Percentiles rank a stretch among this genome's conserved stretches.
phyloP scores from a whole-genome alignment of 805 yeast genomes.

The Starmerella cellae region DNA sequence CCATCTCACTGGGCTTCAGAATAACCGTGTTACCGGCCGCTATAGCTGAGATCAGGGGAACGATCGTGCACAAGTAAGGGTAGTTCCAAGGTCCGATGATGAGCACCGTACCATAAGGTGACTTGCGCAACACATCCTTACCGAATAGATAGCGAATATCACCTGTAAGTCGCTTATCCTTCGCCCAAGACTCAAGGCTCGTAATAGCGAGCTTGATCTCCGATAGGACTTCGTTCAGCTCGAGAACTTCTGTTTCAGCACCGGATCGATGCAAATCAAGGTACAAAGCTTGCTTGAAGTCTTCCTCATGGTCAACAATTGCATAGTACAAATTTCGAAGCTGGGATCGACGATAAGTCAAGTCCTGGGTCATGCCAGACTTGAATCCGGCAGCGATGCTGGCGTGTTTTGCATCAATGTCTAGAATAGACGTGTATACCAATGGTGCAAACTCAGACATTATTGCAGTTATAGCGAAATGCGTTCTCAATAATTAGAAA shows the following conservation, averaged over 20 bases:
- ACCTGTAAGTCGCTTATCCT: constrained; percentile 31
- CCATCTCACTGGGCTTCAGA: constrained; percentile 60
- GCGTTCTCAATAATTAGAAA: too few relatives aligned
- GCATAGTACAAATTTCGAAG: constrained; percentile 56
- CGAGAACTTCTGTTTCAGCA: constrained; percentile 50
- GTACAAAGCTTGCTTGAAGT: constrained; percentile 42
- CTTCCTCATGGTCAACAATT: constrained; percentile 44
- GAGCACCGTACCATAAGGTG: constrained; percentile 50
- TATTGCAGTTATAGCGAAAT: too few relatives aligned
- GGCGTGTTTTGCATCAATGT: constrained; percentile 38
- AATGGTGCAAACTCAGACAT: too few relatives aligned
- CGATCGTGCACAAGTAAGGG: constrained; percentile 51
- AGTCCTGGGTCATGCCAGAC: constrained; percentile 36
- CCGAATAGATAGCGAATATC: constrained; percentile 20
- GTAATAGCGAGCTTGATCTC: constrained; percentile 51
- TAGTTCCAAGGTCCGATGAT: constrained; percentile 72
- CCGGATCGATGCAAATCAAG: constrained; percentile 56
- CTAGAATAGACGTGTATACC: constrained; percentile 25
- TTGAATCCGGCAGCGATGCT: constrained; percentile 33
- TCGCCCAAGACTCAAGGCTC: constrained; percentile 47
- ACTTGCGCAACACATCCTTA: constrained; percentile 18
- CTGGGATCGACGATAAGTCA: constrained; percentile 46
- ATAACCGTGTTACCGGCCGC: constrained; percentile 77
- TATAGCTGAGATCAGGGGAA: constrained; percentile 64
- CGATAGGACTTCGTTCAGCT: constrained; percentile 36